Evolutionary conservation across 129 eudicot genomes (phyloP), one percentile per base, ranked within the genome.

Genomic region (Helianthus annuus): DNA sequence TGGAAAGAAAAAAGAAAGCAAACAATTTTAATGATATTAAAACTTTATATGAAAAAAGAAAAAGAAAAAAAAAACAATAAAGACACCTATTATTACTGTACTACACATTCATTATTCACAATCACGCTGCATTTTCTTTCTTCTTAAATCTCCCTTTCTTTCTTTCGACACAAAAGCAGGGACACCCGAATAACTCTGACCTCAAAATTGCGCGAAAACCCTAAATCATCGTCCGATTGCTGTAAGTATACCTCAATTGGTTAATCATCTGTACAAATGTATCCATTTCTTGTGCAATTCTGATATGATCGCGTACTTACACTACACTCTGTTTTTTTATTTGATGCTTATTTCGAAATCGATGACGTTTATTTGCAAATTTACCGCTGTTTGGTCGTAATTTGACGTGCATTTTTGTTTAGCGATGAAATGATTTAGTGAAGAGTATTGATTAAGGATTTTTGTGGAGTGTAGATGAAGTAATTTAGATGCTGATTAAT

Each of bases 101-200:
- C 66, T 62, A 48, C 51, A 11, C 27, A 40, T 2, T 17, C 42
- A 54, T 64, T 64, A 29, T 11, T 60, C 52, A 8, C 14, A 6
- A 19, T 51, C 76, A 68, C 70, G 39, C 70, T 80, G 71, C 79
- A 1, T 69, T 64, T 79, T 27, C 78, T 48, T 54, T 71, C 62
- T 51, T 39, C 52, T 11, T 42, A 42, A 42, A 42, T 27, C 27
- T 69, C 22, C 38, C n/a, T 29, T 70, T 66, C 71, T 16, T 68
- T 6, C 22, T 19, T 19, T 19, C 27, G 9, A 63, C 17, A 77
- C 54, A 53, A 64, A 77, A 10, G 45, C 69, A 52, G 19, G 5
- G 56, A 38, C 24, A 63, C 63, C 56, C 2, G 36, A 56, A 58
- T 38, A 19, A 58, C 34, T 13, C 54, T 48, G 45, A 32, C 46